Percentiles rank a stretch among this genome's conserved stretches.
Conservation (phyloP, 768 basidiomycete species). For the Pleurotus platypus region DNA sequence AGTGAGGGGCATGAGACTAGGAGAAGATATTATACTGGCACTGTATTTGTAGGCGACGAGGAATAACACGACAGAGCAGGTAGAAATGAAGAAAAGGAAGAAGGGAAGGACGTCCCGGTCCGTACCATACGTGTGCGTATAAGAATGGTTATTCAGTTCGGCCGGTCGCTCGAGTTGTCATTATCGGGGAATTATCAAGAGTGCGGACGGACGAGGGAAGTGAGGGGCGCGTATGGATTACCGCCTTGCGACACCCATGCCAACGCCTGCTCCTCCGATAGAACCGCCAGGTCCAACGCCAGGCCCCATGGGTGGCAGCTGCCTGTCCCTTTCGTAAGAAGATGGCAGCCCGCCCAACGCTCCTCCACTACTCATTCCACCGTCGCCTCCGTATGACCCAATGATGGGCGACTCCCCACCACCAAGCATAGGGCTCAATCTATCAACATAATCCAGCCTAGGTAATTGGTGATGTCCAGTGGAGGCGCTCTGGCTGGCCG, state of each 20-base stretch:
- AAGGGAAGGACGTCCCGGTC: neutral
- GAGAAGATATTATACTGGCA: too few species aligned
- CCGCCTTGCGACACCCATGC: too few species aligned
- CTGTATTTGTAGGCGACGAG: too few species aligned
- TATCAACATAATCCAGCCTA: slow-evolving; percentile 7
- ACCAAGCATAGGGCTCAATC: neutral
- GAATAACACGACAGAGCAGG: neutral
- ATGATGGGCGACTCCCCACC: slow-evolving; percentile 1
- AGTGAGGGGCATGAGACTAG: too few species aligned
- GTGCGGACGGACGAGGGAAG: neutral
- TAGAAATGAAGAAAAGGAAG: neutral
- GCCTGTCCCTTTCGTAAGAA: slow-evolving; percentile 1
- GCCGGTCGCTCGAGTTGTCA: too few species aligned
- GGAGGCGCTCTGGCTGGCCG: neutral
- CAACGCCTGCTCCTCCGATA: neutral
- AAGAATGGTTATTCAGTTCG: too few species aligned
- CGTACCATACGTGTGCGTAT: too few species aligned
- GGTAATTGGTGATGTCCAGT: slow-evolving; percentile 23
- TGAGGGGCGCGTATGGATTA: too few species aligned
- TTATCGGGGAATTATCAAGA: neutral
- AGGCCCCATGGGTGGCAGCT: slow-evolving; percentile 2
- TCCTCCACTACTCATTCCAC: neutral
- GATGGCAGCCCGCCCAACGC: slow-evolving; percentile 8
- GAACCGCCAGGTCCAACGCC: neutral
- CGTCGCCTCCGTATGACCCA: neutral